Evolutionary conservation across 768 basidiomycete species (phyloP).

Genomic region (Podaxis pistillaris): DNA sequence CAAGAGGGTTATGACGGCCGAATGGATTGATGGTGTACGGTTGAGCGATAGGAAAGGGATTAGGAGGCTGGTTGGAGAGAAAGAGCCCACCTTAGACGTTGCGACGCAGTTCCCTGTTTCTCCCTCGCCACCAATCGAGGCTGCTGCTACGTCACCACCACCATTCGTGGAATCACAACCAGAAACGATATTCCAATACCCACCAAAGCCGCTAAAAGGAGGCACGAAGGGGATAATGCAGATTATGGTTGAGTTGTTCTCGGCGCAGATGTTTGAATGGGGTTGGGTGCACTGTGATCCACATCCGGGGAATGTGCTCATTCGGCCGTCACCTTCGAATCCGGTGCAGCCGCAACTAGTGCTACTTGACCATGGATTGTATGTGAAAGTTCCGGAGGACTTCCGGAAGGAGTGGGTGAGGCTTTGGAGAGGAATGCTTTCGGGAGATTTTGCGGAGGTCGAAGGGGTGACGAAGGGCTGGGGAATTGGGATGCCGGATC

Average conservation of each 20-base stretch:
- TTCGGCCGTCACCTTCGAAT: conserved; percentile 53
- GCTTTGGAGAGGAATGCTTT: conserved; percentile 69
- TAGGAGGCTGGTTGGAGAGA: conserved; percentile 56
- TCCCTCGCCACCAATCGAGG: conserved; percentile 11
- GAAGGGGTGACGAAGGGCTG: conserved; percentile 52
- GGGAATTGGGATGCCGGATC: conserved; percentile 70
- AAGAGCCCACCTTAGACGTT: conserved; percentile 11
- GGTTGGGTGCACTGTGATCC: conserved; percentile 86
- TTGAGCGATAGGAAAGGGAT: conserved; percentile 64
- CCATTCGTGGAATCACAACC: conserved; percentile 9
- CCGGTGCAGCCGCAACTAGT: conserved; percentile 61
- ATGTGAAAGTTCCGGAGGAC: conserved; percentile 64
- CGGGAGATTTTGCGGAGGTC: conserved; percentile 52
- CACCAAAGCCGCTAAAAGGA: conserved; percentile 48
- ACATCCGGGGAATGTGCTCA: conserved; percentile 77
- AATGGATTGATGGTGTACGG: conserved; percentile 81
- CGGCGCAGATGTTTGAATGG: conserved; percentile 89
- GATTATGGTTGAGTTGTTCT: conserved; percentile 84
- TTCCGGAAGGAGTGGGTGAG: conserved; percentile 77
- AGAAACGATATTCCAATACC: conserved; percentile 22
- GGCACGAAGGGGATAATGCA: conserved; percentile 73
- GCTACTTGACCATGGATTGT: conserved; percentile 90
- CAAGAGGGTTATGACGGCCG: conserved; percentile 76
- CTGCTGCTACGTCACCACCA: conserved; percentile 9
- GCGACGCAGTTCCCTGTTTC: conserved; percentile 8